These are phyloP conservation scores for Peronospora destructor DNA, from an alignment of 352 stramenopile genomes.

Conservation along the genomic window DNA sequence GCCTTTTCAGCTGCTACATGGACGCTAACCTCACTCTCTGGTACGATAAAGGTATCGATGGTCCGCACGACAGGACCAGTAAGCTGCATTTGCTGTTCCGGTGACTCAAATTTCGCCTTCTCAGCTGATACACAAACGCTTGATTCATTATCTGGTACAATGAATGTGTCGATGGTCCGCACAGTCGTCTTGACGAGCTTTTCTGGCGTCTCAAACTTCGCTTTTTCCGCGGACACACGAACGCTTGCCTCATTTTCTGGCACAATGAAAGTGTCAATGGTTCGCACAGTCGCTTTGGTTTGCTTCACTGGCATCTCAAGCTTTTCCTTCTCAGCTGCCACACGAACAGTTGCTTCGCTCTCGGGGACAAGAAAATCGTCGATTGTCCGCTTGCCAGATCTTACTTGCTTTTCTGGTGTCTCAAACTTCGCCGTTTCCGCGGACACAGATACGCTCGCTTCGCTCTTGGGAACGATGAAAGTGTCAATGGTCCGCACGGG, in stretches of 20 bases:
- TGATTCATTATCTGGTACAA: slow-evolving; percentile 13
- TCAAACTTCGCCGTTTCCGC: slow-evolving; percentile 35
- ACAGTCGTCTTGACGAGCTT: slow-evolving; percentile 16
- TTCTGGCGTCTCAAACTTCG: slow-evolving; percentile 4
- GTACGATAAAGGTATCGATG: slow-evolving; percentile 34
- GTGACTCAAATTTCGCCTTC: slow-evolving; percentile 18
- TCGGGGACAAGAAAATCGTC: slow-evolving; percentile 26
- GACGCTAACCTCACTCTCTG: slow-evolving; percentile 31
- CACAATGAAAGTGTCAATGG: slow-evolving; percentile 18
- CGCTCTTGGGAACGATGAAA: slow-evolving; percentile 22
- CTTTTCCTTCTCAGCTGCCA: slow-evolving; percentile 27
- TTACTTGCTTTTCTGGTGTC: slow-evolving; percentile 32
- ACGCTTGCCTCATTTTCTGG: slow-evolving; percentile 12
- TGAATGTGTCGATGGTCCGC: slow-evolving; percentile 22
- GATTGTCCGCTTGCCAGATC: slow-evolving; percentile 16
- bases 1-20: slow-evolving; percentile 36
- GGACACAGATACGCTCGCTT: slow-evolving; percentile 27
- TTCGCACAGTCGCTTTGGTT: slow-evolving; percentile 9
- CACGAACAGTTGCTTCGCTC: slow-evolving; percentile 24
- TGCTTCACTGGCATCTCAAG: slow-evolving; percentile 31
- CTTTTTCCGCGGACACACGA: slow-evolving; percentile 21
- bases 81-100: slow-evolving; percentile 1
- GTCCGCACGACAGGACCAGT: slow-evolving; percentile 9
- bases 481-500: slow-evolving; percentile 27
- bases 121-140: slow-evolving; percentile 23